phyloP scores from a whole-genome alignment of 257 asterid genomes.

The Paulownia fortunei region DNA sequence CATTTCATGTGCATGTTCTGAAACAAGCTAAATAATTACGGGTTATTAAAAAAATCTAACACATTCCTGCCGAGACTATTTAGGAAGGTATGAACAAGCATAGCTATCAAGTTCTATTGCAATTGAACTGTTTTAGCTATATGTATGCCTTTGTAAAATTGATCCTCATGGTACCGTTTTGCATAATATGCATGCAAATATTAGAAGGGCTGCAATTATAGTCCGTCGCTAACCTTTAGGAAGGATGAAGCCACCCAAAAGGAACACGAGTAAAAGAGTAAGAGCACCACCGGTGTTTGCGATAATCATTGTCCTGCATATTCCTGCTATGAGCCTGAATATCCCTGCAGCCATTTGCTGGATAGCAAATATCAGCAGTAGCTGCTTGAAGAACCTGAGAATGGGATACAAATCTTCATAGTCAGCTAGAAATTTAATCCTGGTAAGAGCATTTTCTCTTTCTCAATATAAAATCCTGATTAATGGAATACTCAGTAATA shows the following conservation, averaged over 20 bases:
- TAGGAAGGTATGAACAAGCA: no score
- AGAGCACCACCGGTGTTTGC: conserved; percentile 67
- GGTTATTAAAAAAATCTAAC: no score
- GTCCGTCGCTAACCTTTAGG: conserved; percentile 45
- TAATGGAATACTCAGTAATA: not conserved
- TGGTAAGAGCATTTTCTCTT: not conserved
- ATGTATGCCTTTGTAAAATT: no score
- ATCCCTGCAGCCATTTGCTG: conserved; percentile 69
- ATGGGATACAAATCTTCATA: not conserved
- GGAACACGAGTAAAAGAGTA: conserved; percentile 48
- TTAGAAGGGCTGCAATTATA: not conserved
- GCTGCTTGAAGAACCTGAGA: conserved; percentile 69
- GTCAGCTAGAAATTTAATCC: not conserved
- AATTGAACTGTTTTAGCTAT: no score
- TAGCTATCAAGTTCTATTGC: no score
- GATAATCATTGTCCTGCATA: conserved; percentile 61
- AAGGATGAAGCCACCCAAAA: conserved; percentile 70
- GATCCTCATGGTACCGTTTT: not conserved
- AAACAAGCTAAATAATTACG: no score
- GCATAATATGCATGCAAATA: not conserved
- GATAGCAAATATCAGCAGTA: conserved; percentile 47
- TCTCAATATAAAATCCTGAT: not conserved
- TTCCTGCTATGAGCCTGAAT: conserved; percentile 56
- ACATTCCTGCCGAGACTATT: no score
- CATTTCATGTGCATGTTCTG: no score